Evolutionary conservation across 768 basidiomycete genomes (phyloP).

Genomic region (Collybia nuda): DNA sequence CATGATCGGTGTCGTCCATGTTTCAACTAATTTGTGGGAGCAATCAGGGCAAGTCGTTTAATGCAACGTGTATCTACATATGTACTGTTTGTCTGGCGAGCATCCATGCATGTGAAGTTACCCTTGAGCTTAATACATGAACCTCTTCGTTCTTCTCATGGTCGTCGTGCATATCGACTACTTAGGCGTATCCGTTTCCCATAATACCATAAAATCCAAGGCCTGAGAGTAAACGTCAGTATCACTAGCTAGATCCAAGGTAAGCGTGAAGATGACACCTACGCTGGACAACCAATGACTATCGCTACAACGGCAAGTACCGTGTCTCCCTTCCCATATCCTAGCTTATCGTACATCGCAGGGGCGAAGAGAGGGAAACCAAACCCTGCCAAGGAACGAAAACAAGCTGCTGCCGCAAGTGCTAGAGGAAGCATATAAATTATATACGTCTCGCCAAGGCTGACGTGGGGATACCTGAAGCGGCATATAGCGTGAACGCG

Average conservation of each 20-base stretch:
- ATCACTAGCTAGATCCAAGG: not conserved
- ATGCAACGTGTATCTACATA: too few relatives aligned
- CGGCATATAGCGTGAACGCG: conserved; percentile 62
- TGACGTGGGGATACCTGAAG: conserved; percentile 47
- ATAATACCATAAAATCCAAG: conserved; percentile 34
- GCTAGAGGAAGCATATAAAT: conserved; percentile 31
- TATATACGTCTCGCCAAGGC: not conserved
- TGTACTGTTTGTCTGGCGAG: too few relatives aligned
- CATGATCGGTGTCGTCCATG: too few relatives aligned
- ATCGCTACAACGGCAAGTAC: conserved; percentile 61
- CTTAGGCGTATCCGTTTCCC: conserved; percentile 43
- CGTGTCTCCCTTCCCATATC: conserved; percentile 70
- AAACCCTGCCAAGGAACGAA: conserved; percentile 70
- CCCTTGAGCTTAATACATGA: too few relatives aligned
- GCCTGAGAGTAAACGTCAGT: conserved; percentile 17
- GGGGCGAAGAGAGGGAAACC: conserved; percentile 80
- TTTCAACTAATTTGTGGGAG: too few relatives aligned
- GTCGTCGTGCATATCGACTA: conserved; percentile 39
- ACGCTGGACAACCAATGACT: conserved; percentile 61
- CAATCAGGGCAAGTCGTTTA: too few relatives aligned
- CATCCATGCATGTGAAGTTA: too few relatives aligned
- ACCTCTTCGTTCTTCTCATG: too few relatives aligned
- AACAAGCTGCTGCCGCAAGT: conserved; percentile 60
- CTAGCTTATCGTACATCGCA: conserved; percentile 61
- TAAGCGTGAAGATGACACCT: conserved; percentile 15